Evolutionary conservation across 306 rosid species (phyloP), one percentile per base, ranked within the genome.

Genomic region (Castanea crenata): DNA sequence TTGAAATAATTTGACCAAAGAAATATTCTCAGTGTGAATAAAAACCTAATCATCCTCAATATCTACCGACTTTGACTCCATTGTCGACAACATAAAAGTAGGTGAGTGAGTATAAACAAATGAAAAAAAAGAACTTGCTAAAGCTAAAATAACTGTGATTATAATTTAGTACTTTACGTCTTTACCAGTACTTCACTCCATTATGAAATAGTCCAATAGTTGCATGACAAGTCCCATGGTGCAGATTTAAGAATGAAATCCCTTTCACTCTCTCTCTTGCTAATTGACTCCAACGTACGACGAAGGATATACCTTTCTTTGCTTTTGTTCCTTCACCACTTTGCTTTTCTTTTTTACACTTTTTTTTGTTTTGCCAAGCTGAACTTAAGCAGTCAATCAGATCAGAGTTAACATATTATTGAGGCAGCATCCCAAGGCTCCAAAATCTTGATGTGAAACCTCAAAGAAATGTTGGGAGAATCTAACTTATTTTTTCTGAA

Each of bases 361-460:
- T 2, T 41, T 34, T 18, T 23, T 23, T 69, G 71, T 69, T 78
- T 38, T 58, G 58, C 52, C 51, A 44, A 41, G n/a, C 64, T 23
- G 21, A 41, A 75, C 71, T 56, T 57, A 25, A 77, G 46, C 46
- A 41, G 70, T 55, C 68, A 78, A 78, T 78, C 76, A 38, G 70
- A 3, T 54, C 65, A 54, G 73, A 51, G 41, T 20, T 38, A 10
- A 20, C 38, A 69, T 55, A 69, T 9, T 76, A 55, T 15, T 76
- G 73, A 16, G 49, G 25, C 32, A 31, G 67, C 64, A 67, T 15
- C 54, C 55, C 25, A 5, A 44, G 74, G 74, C 32, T 71, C 35
- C 11, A 44, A 23, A 71, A n/a, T 44, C 21, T 76, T 49, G 68
- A 29, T 29, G 55, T 76, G 44, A 1, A 25, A 10, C 55, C 59